Base-by-base conservation (phyloP, 2,329 filamentous ascomycete species). In the Aureobasidium namibiae region DNA sequence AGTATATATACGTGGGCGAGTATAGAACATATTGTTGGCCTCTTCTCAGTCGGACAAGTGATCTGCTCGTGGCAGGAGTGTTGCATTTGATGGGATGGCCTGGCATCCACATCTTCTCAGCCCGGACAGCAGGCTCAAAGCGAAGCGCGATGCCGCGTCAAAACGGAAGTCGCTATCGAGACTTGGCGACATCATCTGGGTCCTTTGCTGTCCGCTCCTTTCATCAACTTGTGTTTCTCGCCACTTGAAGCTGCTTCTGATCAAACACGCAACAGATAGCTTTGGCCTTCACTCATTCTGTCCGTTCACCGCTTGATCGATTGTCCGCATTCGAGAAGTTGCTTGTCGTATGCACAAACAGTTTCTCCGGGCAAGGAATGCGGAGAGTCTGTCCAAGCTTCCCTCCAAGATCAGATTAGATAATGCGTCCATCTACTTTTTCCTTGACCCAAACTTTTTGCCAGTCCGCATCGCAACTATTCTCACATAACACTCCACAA, bases 91-190 rank as follows among this genome's bases (percentile, higher is more conserved):
- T 39, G n/a, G 13, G 34, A 24, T 41, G 49, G 36, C 39, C 52
- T 44, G 24, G 38, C 52, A 45, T 45, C 52, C 52, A 56, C 52
- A 26, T 33, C 38, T 39, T 50, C 48, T 41, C 49, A 53, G 49
- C 49, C 36, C 49, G 49, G n/a, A n/a, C n/a, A n/a, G 23, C 49
- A 41, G 49, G 49, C 49, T 41, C 49, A 39, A 39, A 53, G 49
- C 48, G 48, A 50, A 50, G 48, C 48, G 48, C 26, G 39, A 45
- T 42, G 46, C 53, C 53, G 53, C 53, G 52, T 56, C 52, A 36
- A 56, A 56, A 56, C 53, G 53, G 53, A 56, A 56, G 53, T 56
- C 53, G 41, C 53, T 56, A 56, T 56, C 53, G 41, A 44, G 52
- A 44, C 52, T 44, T 42, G 52, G 52, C 52, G 39, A 24, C 41